Percentiles rank a stretch among this genome's conserved stretches.
Conservation (phyloP, 2,329 filamentous ascomycete genomes). For the Mycosphaerelloides madeirae region DNA sequence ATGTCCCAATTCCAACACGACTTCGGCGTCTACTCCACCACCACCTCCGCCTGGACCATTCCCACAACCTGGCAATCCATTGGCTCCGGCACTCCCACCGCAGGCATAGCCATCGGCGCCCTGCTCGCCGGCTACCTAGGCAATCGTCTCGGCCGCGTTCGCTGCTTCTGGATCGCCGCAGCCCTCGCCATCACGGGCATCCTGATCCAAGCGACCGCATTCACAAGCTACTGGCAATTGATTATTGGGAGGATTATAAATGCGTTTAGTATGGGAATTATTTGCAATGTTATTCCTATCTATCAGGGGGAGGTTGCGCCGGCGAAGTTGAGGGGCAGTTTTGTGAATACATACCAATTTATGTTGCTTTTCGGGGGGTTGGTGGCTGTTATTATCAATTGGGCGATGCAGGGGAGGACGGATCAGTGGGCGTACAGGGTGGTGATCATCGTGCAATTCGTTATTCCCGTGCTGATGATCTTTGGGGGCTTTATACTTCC, state of each 20-base stretch:
- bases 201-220: constrained; percentile 8
- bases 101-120: constrained; percentile 5
- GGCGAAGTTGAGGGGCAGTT: constrained; percentile 7
- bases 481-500: constrained; percentile 10
- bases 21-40: constrained; percentile 3
- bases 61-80: constrained; percentile 9
- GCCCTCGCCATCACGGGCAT: constrained; percentile 7
- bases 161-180: constrained; percentile 9
- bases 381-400: constrained; percentile 10
- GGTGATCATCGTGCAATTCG: constrained; percentile 6
- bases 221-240: constrained; percentile 9
- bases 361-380: constrained; percentile 12
- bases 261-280: constrained; percentile 12
- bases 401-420: constrained; percentile 7
- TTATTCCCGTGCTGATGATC: constrained; percentile 8
- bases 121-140: constrained; percentile 7
- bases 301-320: constrained; percentile 10
- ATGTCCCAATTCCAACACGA: constrained; percentile 13
- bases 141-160: constrained; percentile 4
- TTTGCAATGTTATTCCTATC: constrained; percentile 14
- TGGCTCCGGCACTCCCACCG: constrained; percentile 5
- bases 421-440: constrained; percentile 13
- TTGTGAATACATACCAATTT: constrained; percentile 13
- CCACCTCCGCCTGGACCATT: constrained; percentile 2
- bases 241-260: constrained; percentile 10